phyloP scores from a whole-genome alignment of 2,329 filamentous ascomycete species.

The Fusarium pilosicola region DNA sequence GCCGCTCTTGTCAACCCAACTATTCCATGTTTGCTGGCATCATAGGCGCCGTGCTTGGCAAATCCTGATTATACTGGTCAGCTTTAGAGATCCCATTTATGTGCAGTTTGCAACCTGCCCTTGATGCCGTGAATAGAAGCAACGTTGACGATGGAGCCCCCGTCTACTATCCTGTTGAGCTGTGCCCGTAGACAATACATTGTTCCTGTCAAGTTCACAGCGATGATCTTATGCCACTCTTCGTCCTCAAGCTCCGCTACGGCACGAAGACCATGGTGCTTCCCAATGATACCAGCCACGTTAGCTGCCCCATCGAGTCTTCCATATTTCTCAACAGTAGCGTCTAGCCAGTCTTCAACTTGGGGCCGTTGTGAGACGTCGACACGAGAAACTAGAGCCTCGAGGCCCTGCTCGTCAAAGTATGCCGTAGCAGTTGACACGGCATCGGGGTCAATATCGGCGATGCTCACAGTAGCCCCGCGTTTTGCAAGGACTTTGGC shows the following conservation, averaged over 20 bases:
- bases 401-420: conserved; percentile 42
- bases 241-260: conserved; percentile 58
- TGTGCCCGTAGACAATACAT: conserved; percentile 62
- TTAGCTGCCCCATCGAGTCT: conserved; percentile 66
- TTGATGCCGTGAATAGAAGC: conserved; percentile 59
- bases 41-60: conserved; percentile 50
- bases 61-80: conserved; percentile 44
- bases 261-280: conserved; percentile 52
- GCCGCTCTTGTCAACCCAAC: conserved; percentile 51
- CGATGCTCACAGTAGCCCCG: conserved; percentile 53
- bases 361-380: conserved; percentile 59
- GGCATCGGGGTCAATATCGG: conserved; percentile 49
- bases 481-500: conserved; percentile 50
- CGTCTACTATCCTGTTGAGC: conserved; percentile 51
- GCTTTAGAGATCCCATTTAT: conserved; percentile 1
- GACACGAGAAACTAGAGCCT: conserved; percentile 53
- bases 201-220: conserved; percentile 60
- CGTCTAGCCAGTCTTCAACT: conserved; percentile 62
- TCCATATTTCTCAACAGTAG: conserved; percentile 59
- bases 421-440: conserved; percentile 46
- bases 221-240: conserved; percentile 60
- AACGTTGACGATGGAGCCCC: conserved; percentile 69
- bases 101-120: conserved; percentile 47
- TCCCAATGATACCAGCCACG: conserved; percentile 62
- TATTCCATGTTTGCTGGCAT: conserved; percentile 53